Evolutionary conservation across 2,329 filamentous ascomycete species (phyloP).

Genomic region (Pseudogymnoascus sp.): DNA sequence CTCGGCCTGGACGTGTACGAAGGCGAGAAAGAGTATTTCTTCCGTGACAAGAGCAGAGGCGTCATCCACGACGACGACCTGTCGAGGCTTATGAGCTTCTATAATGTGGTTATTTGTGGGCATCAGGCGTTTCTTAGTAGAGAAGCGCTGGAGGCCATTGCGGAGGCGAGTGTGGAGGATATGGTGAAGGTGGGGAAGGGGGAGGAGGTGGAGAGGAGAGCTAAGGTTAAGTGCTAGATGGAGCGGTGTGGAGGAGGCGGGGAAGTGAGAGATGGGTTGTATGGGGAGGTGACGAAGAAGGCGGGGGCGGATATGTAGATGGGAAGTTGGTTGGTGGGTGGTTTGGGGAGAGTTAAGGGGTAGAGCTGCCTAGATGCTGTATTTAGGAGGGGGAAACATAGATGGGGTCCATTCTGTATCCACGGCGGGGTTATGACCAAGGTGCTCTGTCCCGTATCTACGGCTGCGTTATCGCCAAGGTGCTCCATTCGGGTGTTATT

Average conservation of each 20-base stretch:
- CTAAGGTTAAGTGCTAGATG: slow-evolving; percentile 22
- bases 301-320: background rate
- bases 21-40: slow-evolving; percentile 54
- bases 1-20: slow-evolving; percentile 63
- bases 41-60: slow-evolving; percentile 54
- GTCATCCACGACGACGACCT: slow-evolving; percentile 60
- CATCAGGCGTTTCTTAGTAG: slow-evolving; percentile 64
- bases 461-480: background rate
- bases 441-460: background rate
- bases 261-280: background rate
- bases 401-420: background rate
- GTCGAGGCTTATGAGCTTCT: slow-evolving; percentile 59
- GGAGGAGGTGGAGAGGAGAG: slow-evolving; percentile 13
- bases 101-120: slow-evolving; percentile 56
- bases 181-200: slow-evolving; percentile 24
- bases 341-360: background rate
- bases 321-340: background rate
- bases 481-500: background rate
- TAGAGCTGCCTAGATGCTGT: background rate
- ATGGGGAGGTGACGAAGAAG: background rate
- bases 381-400: background rate
- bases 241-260: background rate
- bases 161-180: slow-evolving; percentile 50
- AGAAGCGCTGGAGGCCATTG: slow-evolving; percentile 56
- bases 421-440: background rate